A percentile compares a stretch with the other conserved stretches of the same genome.
Evolutionary conservation across 1,284 basidiomycete species (phyloP).

Genomic region (Apiotrichum domesticum): DNA sequence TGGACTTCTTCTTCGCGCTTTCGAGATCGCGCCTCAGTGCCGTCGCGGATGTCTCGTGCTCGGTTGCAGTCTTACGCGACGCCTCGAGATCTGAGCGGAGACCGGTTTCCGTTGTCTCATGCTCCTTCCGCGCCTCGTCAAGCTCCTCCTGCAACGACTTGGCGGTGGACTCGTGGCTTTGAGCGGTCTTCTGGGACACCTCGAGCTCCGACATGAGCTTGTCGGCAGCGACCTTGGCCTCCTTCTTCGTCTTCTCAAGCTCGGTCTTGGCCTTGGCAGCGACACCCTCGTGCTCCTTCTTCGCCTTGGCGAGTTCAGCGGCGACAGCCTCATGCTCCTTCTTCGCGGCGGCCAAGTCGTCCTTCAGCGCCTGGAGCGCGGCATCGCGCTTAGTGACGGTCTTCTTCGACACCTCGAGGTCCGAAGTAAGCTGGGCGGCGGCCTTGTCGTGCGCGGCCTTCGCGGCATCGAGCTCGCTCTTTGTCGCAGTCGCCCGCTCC

Average conservation of each 20-base stretch:
- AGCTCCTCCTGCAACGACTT: slow-evolving; percentile 4
- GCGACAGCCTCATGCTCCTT: not conserved
- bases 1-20: slow-evolving; percentile 7
- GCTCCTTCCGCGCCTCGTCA: not conserved
- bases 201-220: slow-evolving; percentile 1
- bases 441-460: slow-evolving; percentile 5
- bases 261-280: not conserved
- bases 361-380: not conserved
- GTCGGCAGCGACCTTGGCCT: not conserved
- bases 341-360: slow-evolving; percentile 1
- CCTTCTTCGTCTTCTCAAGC: not conserved
- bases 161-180: slow-evolving; percentile 2
- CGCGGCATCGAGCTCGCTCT: slow-evolving; percentile 3
- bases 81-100: slow-evolving; percentile 6
- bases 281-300: not conserved
- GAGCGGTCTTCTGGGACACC: not conserved
- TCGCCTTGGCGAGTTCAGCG: slow-evolving; percentile 3
- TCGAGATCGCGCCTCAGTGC: slow-evolving; percentile 8
- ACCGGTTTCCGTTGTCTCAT: not conserved
- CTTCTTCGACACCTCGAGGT: slow-evolving; percentile 1
- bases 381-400: slow-evolving; percentile 2
- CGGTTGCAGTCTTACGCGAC: not conserved
- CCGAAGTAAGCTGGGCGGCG: slow-evolving; percentile 3
- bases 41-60: slow-evolving; percentile 3
- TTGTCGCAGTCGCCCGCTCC: not conserved